Base-by-base conservation (phyloP, 2,329 filamentous ascomycete species). In the Gaeumannomyces tritici region DNA sequence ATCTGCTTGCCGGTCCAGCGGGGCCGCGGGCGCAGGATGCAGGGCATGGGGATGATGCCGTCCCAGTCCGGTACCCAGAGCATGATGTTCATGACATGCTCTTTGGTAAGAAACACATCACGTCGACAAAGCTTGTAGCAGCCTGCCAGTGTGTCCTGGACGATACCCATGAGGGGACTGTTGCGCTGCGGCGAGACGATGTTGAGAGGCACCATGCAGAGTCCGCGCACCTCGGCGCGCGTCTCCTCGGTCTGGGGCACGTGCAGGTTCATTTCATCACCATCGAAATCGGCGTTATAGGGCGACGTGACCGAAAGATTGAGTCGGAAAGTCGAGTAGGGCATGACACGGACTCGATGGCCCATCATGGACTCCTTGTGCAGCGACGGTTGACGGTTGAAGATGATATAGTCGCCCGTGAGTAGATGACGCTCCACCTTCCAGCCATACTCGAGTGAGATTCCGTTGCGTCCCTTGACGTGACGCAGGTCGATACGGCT, bases 301-400 rank as follows among this genome's bases (percentile, higher is more conserved):
- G 95, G 95, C 31, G 93, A 96, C 0, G 96, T 99, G 71, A 99
- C 95, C 0, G 95, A 99, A 68, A 99, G 77, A 72, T 99, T 99
- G 58, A 99, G 84, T 66, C 95, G 89, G 81, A 99, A 99, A 1
- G 95, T 99, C 7, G 95, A 99, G 75, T 96, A 99, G 3, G 95
- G 95, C 93, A 99, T 98, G 65, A 99, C 95, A 64, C 89, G 89
- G 66, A 99, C 95, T 69, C 91, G 88, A 77, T 99, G 95, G 75
- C 91, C 95, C 96, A 99, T 99, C 95, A 99, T 99, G 64, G 95
- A 99, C 74, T 99, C 95, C 77, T 99, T 99, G 83, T 99, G 95
- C 71, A 99, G 82, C 47, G 95, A 99, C 0, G 95, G 95, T 73
- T 99, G 95, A 82, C 95, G 95, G 75, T 99, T 99, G 86, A 99